A percentile compares a stretch with the other conserved stretches of the same genome.
Evolutionary conservation across 1,139 yeast genomes (phyloP).

Genomic region (Diutina mesorugosa): DNA sequence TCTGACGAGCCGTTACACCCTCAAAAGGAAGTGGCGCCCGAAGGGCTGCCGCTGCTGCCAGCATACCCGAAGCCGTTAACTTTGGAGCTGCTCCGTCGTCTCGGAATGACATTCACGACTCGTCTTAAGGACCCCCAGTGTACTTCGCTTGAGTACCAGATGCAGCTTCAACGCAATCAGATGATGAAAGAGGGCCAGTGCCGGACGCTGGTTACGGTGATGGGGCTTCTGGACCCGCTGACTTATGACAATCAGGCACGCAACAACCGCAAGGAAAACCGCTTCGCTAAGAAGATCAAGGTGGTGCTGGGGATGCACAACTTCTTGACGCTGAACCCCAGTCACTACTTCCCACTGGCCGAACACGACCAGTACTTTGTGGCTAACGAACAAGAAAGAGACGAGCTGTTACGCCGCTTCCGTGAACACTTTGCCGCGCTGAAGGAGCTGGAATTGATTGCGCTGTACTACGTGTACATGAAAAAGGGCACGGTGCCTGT

Average conservation of each 20-base stretch:
- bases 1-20: not conserved
- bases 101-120: not conserved
- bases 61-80: not conserved
- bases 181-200: not conserved
- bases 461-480: constrained; percentile 63
- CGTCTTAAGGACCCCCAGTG: not conserved
- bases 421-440: constrained; percentile 53
- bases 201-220: not conserved
- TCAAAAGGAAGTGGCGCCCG: not conserved
- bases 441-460: constrained; percentile 36
- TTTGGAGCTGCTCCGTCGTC: not conserved
- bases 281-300: not conserved
- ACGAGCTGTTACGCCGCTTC: constrained; percentile 39
- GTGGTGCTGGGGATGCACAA: not conserved
- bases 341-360: constrained; percentile 35
- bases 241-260: not conserved
- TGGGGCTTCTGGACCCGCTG: not conserved
- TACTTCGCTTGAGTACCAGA: not conserved
- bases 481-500: constrained; percentile 53
- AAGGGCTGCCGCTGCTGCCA: not conserved
- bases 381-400: constrained; percentile 25
- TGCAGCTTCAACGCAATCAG: not conserved
- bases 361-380: constrained; percentile 36
- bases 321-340: constrained; percentile 20
- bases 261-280: not conserved